phyloP scores from a whole-genome alignment of 331 rosid species.

The Dryas integrifolia region DNA sequence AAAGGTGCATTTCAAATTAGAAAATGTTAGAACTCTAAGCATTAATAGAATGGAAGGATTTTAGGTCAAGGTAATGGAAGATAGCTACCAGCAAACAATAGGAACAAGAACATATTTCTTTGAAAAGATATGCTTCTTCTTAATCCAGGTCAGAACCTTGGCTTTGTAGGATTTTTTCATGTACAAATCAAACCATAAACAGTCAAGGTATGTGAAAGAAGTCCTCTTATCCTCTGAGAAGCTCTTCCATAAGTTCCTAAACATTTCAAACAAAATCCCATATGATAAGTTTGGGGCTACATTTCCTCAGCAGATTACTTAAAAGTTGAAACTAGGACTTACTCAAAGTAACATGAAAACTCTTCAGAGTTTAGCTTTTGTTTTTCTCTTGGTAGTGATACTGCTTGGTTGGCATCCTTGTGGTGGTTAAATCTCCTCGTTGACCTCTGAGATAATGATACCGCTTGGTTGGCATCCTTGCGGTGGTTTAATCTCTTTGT shows the following conservation, averaged over 20 bases:
- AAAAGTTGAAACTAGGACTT: constrained; percentile 28
- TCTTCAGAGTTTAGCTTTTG: constrained; percentile 46
- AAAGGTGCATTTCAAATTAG: constrained; percentile 26
- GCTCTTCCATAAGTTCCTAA: constrained; percentile 64
- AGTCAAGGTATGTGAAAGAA: constrained; percentile 51
- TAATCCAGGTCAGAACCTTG: constrained; percentile 72
- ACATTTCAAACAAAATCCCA: constrained; percentile 29
- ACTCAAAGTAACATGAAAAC: constrained; percentile 53
- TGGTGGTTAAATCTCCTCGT: constrained; percentile 19
- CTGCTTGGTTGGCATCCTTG: neutral
- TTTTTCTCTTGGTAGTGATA: constrained; percentile 22
- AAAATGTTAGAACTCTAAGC: constrained; percentile 3
- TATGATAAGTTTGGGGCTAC: neutral
- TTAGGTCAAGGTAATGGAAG: neutral
- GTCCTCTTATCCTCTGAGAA: constrained; percentile 54
- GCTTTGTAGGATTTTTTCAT: constrained; percentile 30
- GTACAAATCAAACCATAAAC: constrained; percentile 66
- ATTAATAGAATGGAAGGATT: neutral
- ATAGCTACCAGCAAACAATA: constrained; percentile 70
- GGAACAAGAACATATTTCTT: constrained; percentile 81
- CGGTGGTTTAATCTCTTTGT: constrained; percentile 19
- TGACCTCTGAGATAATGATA: neutral
- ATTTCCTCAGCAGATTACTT: constrained; percentile 6
- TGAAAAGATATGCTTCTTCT: constrained; percentile 51
- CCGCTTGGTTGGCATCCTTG: neutral